These are phyloP conservation scores for Mimosa bimucronata DNA, from an alignment of 306 rosid species.

Conservation along the genomic window DNA sequence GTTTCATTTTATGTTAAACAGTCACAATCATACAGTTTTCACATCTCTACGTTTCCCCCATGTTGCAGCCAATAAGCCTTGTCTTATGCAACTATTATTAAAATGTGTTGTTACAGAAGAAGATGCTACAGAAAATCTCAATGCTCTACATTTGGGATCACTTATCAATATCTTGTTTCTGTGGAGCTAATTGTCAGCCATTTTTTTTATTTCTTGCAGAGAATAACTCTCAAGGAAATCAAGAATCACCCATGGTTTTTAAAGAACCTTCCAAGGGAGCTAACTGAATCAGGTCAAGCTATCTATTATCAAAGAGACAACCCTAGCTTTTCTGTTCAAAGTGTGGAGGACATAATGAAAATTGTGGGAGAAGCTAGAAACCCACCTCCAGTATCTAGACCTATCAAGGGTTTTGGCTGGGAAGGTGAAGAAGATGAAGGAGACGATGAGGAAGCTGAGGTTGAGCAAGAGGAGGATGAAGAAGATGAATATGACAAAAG, in stretches of 20 bases:
- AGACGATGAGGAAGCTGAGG: slow-evolving; percentile 37
- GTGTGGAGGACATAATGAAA: slow-evolving; percentile 71
- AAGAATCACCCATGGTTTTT: slow-evolving; percentile 86
- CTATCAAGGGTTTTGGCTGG: slow-evolving; percentile 64
- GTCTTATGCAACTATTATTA: neutral
- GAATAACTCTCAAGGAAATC: slow-evolving; percentile 71
- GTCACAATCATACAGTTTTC: slow-evolving; percentile 10
- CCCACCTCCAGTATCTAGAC: slow-evolving; percentile 61
- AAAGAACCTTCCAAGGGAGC: slow-evolving; percentile 80
- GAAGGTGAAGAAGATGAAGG: slow-evolving; percentile 55
- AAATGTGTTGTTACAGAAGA: slow-evolving; percentile 14
- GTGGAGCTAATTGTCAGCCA: slow-evolving; percentile 25
- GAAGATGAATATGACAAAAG: slow-evolving; percentile 75
- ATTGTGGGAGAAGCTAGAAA: slow-evolving; percentile 79
- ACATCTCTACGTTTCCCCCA: neutral
- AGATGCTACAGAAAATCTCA: slow-evolving; percentile 13
- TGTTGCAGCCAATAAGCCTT: slow-evolving; percentile 1
- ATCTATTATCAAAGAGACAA: slow-evolving; percentile 65
- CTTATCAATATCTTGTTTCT: slow-evolving; percentile 8
- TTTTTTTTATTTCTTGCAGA: slow-evolving; percentile 47
- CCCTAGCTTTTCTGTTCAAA: slow-evolving; percentile 69
- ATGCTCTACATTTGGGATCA: slow-evolving; percentile 25
- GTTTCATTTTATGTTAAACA: slow-evolving; percentile 3
- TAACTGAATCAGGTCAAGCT: slow-evolving; percentile 73
- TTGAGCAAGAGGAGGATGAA: slow-evolving; percentile 55